Percentiles rank a stretch among this genome's conserved stretches.
phyloP scores from a whole-genome alignment of 2,329 filamentous ascomycete genomes.

The Pseudocercospora eumusae region DNA sequence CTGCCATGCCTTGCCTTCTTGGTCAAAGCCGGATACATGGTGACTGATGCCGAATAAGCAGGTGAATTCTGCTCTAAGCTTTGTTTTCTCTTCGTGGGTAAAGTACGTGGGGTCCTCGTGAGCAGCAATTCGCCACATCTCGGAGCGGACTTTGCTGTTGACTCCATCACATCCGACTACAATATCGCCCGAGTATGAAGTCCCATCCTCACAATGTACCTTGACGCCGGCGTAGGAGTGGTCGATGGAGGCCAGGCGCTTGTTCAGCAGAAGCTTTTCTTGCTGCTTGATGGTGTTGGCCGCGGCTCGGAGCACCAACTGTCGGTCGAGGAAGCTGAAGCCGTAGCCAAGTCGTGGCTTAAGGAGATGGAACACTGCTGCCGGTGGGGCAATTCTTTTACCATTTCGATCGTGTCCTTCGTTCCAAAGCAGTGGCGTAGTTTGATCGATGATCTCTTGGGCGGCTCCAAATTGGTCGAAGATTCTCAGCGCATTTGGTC shows the following conservation, averaged over 20 bases:
- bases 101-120: slow-evolving; percentile 22
- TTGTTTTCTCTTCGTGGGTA: slow-evolving; percentile 25
- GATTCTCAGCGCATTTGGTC: slow-evolving; percentile 48
- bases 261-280: slow-evolving; percentile 20
- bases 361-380: slow-evolving; percentile 16
- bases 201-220: slow-evolving; percentile 23
- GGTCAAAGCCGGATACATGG: slow-evolving; percentile 26
- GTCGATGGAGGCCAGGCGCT: slow-evolving; percentile 17
- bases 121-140: slow-evolving; percentile 33
- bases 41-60: slow-evolving; percentile 47
- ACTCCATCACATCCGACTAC: slow-evolving; percentile 38
- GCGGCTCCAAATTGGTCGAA: slow-evolving; percentile 53
- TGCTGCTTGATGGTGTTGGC: slow-evolving; percentile 29
- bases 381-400: slow-evolving; percentile 10
- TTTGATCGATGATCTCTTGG: slow-evolving; percentile 23
- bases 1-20: slow-evolving; percentile 26
- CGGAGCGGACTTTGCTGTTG: slow-evolving; percentile 28
- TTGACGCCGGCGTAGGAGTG: slow-evolving; percentile 17
- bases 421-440: slow-evolving; percentile 10
- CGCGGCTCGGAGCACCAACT: slow-evolving; percentile 32
- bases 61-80: slow-evolving; percentile 33
- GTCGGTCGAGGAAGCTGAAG: slow-evolving; percentile 34
- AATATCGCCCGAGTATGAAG: slow-evolving; percentile 26
- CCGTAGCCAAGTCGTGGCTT: slow-evolving; percentile 33
- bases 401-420: slow-evolving; percentile 14